These are phyloP conservation scores for Colletotrichum sp. DNA, from an alignment of 2,329 filamentous ascomycete genomes.

Conservation along the genomic window DNA sequence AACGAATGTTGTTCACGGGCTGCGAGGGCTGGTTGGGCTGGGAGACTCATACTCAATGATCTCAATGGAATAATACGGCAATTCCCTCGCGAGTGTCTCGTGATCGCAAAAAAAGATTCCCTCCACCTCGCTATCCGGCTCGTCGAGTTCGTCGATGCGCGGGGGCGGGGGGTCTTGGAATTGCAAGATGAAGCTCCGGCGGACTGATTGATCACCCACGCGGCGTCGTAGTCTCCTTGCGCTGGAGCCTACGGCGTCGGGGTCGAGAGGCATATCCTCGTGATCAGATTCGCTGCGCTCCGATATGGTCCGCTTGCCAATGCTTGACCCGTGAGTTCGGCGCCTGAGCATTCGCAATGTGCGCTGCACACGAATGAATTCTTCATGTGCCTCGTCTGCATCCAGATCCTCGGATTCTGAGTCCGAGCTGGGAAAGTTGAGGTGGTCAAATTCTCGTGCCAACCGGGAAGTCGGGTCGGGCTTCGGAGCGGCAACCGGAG, in stretches of 20 bases:
- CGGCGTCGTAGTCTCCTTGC: conserved; percentile 53
- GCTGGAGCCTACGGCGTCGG: conserved; percentile 48
- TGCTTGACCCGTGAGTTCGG: conserved; percentile 57
- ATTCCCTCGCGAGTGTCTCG: conserved; percentile 48
- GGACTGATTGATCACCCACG: conserved; percentile 36
- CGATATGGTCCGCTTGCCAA: conserved; percentile 59
- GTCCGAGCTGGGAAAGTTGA: conserved; percentile 44
- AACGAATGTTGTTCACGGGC: not conserved
- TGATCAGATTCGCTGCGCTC: conserved; percentile 57
- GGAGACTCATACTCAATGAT: conserved; percentile 46
- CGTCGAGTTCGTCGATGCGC: conserved; percentile 58
- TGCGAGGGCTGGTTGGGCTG: not conserved
- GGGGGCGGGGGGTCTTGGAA: conserved; percentile 55
- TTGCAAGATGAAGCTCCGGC: conserved; percentile 47
- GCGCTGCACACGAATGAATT: conserved; percentile 45
- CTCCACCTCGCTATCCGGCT: conserved; percentile 51
- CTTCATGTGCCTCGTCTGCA: conserved; percentile 32
- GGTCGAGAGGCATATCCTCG: conserved; percentile 35
- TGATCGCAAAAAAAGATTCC: conserved; percentile 25
- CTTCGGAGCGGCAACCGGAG: conserved; percentile 18
- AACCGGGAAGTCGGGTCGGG: conserved; percentile 46
- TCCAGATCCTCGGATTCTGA: conserved; percentile 43
- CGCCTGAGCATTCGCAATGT: conserved; percentile 49
- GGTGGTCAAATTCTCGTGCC: conserved; percentile 48
- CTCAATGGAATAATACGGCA: conserved; percentile 55